These are phyloP conservation scores for Colletotrichum endophyticum DNA, from an alignment of 2,329 filamentous ascomycete species.

Conservation along the genomic window DNA sequence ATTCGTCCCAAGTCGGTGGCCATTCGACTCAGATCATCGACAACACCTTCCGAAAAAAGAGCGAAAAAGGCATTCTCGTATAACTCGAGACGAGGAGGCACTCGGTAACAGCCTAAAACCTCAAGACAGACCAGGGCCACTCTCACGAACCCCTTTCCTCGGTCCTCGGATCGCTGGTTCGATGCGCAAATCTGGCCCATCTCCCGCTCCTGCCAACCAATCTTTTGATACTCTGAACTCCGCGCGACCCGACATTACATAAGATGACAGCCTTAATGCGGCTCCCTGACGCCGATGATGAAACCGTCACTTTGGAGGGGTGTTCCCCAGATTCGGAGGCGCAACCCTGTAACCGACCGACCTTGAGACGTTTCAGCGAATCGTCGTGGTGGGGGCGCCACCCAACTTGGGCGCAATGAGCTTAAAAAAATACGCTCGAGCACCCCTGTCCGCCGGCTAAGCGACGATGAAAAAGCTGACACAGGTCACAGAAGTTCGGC, in stretches of 20 bases:
- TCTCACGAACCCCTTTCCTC: background rate
- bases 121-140: background rate
- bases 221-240: background rate
- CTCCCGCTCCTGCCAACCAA: conserved; percentile 14
- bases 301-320: background rate
- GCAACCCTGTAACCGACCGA: conserved; percentile 5
- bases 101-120: background rate
- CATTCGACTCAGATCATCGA: background rate
- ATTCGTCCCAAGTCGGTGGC: background rate
- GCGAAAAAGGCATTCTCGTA: background rate
- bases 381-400: background rate
- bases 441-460: background rate
- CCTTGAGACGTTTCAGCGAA: conserved; percentile 20
- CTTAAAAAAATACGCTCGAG: background rate
- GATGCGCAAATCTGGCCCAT: conserved; percentile 3
- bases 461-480: background rate
- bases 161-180: background rate
- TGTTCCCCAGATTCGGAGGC: conserved; percentile 9
- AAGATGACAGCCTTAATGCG: conserved; percentile 1
- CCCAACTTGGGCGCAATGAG: background rate
- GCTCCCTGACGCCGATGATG: background rate
- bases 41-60: background rate
- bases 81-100: background rate
- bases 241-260: background rate
- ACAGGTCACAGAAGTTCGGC: conserved; percentile 1